These are phyloP conservation scores for Maudiozyma barnettii DNA, from an alignment of 805 yeast species.

Conservation along the genomic window DNA sequence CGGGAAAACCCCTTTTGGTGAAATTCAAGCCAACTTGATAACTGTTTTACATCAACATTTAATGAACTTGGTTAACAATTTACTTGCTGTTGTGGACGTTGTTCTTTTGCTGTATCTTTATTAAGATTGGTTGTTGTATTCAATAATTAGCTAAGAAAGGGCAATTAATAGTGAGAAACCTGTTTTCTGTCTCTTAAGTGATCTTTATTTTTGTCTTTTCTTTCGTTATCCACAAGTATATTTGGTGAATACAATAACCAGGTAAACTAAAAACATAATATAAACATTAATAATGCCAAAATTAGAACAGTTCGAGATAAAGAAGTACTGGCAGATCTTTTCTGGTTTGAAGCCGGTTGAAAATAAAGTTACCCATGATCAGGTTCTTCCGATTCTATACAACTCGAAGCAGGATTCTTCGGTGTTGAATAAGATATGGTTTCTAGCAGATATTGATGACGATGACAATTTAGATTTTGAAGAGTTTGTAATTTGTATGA, in stretches of 20 bases:
- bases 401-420: slow-evolving; percentile 75
- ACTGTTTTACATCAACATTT: too few relatives aligned
- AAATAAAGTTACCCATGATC: slow-evolving; percentile 74
- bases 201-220: too few relatives aligned
- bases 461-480: slow-evolving; percentile 92
- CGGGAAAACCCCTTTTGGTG: neutral
- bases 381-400: slow-evolving; percentile 76
- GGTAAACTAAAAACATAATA: neutral
- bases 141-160: too few relatives aligned
- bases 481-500: slow-evolving; percentile 96
- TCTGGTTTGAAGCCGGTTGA: slow-evolving; percentile 75
- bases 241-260: too few relatives aligned
- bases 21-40: too few relatives aligned
- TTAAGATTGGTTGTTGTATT: too few relatives aligned
- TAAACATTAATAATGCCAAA: slow-evolving; percentile 40
- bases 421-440: slow-evolving; percentile 82
- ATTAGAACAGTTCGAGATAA: slow-evolving; percentile 89
- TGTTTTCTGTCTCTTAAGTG: too few relatives aligned
- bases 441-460: slow-evolving; percentile 81
- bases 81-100: too few relatives aligned
- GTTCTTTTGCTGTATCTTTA: too few relatives aligned
- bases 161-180: too few relatives aligned
- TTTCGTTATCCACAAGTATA: too few relatives aligned
- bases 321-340: slow-evolving; percentile 96
- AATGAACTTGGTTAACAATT: too few relatives aligned